Evolutionary conservation across 441 rosid species (phyloP).

Genomic region (Populus hybrid): DNA sequence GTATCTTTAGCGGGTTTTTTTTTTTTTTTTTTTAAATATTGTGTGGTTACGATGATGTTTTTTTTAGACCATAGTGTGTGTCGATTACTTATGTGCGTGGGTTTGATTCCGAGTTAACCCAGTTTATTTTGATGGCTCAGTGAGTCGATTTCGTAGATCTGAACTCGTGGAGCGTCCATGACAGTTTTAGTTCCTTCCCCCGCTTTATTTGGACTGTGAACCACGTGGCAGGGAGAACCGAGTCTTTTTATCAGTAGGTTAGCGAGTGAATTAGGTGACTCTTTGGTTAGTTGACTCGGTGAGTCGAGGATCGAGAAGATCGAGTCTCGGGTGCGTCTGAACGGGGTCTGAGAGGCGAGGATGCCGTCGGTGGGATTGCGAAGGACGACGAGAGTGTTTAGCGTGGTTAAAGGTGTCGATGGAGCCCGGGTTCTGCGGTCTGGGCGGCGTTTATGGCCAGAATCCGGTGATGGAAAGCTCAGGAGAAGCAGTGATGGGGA

Average conservation of each 20-base stretch:
- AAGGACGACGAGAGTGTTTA: slow-evolving; percentile 73
- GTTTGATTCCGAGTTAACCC: not conserved
- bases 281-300: slow-evolving; percentile 9
- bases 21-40: no score
- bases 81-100: not conserved
- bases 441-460: slow-evolving; percentile 69
- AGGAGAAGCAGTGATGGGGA: slow-evolving; percentile 46
- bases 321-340: slow-evolving; percentile 14
- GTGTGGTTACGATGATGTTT: not conserved
- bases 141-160: not conserved
- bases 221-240: not conserved
- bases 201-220: not conserved
- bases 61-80: not conserved
- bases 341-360: slow-evolving; percentile 26
- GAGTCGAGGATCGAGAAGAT: slow-evolving; percentile 23
- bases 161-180: not conserved
- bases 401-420: slow-evolving; percentile 72
- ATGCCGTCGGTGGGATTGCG: slow-evolving; percentile 93
- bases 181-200: not conserved
- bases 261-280: not conserved
- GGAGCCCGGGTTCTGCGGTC: slow-evolving; percentile 86
- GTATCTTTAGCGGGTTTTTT: not conserved
- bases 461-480: slow-evolving; percentile 47
- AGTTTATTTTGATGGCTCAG: not conserved
- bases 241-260: not conserved